Evolutionary conservation across 2,329 filamentous ascomycete genomes (phyloP).

Genomic region (Conoideocrella luteorostrata): DNA sequence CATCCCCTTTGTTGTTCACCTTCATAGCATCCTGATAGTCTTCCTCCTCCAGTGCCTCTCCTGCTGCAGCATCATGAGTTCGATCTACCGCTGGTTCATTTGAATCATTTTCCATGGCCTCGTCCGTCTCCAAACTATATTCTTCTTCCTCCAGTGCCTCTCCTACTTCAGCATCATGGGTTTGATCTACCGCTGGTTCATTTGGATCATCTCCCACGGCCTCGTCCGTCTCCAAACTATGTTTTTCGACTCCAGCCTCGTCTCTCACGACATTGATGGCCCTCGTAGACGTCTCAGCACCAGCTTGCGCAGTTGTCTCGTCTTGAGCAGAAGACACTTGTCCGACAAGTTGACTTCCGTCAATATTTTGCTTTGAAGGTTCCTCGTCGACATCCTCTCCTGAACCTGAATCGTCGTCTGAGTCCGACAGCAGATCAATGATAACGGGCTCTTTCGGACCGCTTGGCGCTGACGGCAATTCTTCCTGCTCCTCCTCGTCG

Average conservation of each 20-base stretch:
- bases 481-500: slow-evolving; percentile 4
- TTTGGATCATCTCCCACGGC: not conserved
- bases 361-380: not conserved
- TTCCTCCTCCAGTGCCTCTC: not conserved
- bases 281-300: not conserved
- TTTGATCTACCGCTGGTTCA: not conserved
- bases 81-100: not conserved
- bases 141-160: not conserved
- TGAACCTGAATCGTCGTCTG: slow-evolving; percentile 9
- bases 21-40: not conserved
- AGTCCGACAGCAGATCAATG: slow-evolving; percentile 42
- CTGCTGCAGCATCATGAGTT: not conserved
- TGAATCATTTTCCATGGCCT: not conserved
- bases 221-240: not conserved
- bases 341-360: not conserved
- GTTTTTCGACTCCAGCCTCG: not conserved
- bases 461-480: slow-evolving; percentile 8
- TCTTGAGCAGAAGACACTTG: not conserved
- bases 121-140: not conserved
- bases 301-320: not conserved
- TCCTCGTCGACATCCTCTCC: not conserved
- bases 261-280: too few species aligned
- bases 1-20: not conserved
- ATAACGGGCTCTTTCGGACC: slow-evolving; percentile 31
- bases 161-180: not conserved